Conservation (phyloP, 805 yeast species). For the Grigorovia humatica region DNA sequence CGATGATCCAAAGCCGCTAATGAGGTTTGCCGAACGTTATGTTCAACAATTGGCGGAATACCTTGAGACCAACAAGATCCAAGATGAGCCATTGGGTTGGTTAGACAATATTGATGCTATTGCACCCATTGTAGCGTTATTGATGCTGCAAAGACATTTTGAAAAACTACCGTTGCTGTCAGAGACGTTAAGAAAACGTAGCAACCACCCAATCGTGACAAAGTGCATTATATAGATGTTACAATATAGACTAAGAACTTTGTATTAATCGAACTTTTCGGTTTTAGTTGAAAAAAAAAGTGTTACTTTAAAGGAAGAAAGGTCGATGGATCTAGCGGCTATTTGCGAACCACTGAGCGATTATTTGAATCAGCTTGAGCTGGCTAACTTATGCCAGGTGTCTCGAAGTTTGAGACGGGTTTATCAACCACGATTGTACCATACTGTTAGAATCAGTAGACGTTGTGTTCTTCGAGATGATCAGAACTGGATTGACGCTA, state of each 20-base stretch:
- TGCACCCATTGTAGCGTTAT: not conserved
- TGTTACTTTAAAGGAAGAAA: not conserved
- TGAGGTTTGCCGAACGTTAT: not conserved
- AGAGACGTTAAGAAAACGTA: not conserved
- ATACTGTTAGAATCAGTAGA: slow-evolving; percentile 28
- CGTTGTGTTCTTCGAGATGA: slow-evolving; percentile 25
- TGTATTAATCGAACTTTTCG: no score
- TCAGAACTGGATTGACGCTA: slow-evolving; percentile 28
- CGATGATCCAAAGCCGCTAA: not conserved
- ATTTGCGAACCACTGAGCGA: slow-evolving; percentile 4
- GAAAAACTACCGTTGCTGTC: not conserved
- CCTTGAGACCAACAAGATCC: slow-evolving; percentile 1
- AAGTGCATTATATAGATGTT: not conserved
- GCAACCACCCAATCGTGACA: slow-evolving; percentile 2
- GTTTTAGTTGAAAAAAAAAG: no score
- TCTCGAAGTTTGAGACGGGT: slow-evolving; percentile 25
- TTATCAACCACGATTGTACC: slow-evolving; percentile 30
- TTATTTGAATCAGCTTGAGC: slow-evolving; percentile 33
- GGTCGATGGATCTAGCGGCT: not conserved
- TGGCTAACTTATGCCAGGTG: slow-evolving; percentile 26
- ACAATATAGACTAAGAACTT: no score
- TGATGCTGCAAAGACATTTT: not conserved
- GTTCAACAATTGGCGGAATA: not conserved
- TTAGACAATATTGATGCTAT: slow-evolving; percentile 14
- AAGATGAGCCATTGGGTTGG: slow-evolving; percentile 21